phyloP scores from a whole-genome alignment of 257 asterid species.

The Nicotiana tabacum region DNA sequence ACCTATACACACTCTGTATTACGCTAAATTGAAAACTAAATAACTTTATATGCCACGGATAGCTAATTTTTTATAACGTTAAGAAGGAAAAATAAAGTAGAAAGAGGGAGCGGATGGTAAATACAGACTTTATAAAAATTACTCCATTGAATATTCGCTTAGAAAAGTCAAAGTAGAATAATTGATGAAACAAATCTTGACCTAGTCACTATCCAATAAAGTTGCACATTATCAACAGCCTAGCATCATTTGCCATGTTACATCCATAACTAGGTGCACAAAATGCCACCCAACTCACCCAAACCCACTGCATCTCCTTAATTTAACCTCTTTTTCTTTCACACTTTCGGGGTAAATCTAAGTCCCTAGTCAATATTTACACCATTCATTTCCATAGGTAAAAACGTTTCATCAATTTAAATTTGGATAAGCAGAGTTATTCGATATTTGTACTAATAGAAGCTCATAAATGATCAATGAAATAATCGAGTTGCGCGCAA shows the following conservation, averaged over 20 bases:
- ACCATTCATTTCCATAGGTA: too few species aligned
- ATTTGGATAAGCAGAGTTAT: neutral
- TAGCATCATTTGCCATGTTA: conserved; percentile 6
- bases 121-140: neutral
- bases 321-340: neutral
- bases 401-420: neutral
- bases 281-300: neutral
- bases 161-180: neutral
- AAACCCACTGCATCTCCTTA: neutral
- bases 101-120: neutral
- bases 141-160: neutral
- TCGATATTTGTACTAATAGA: too few species aligned
- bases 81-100: neutral
- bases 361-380: too few species aligned
- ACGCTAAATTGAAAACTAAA: neutral
- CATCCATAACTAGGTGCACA: neutral
- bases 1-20: neutral
- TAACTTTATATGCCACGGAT: neutral
- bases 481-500: neutral
- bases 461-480: neutral
- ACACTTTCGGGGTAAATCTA: neutral
- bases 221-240: conserved; percentile 4
- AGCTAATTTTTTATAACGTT: too few species aligned
- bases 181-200: neutral
- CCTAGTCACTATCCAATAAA: neutral